phyloP scores from a whole-genome alignment of 495 filamentous ascomycete genomes.

The Penicillium robsamsonii region DNA sequence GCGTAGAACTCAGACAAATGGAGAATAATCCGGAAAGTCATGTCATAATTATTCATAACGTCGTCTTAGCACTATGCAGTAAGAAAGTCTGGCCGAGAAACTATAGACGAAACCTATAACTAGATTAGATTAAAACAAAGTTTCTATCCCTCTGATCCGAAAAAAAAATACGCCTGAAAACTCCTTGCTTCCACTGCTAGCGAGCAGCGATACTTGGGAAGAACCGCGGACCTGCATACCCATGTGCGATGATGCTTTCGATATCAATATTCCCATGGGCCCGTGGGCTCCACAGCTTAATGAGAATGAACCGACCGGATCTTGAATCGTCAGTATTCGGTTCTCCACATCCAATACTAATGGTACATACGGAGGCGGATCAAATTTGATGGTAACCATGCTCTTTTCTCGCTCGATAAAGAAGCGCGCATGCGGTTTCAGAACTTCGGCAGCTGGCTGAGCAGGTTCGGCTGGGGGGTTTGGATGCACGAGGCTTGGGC shows the following conservation, averaged over 20 bases:
- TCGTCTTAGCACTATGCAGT: constrained; percentile 5
- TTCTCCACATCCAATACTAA: neutral
- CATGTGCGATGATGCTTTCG: constrained; percentile 73
- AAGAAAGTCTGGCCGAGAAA: neutral
- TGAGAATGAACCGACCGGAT: constrained; percentile 70
- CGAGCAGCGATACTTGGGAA: constrained; percentile 51
- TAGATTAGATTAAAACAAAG: no score
- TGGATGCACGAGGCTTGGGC: constrained; percentile 33
- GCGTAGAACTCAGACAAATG: neutral
- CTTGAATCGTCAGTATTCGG: constrained; percentile 27
- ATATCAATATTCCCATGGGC: constrained; percentile 75
- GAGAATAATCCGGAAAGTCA: neutral
- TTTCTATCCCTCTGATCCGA: neutral
- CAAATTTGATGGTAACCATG: constrained; percentile 83
- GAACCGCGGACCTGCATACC: constrained; percentile 78
- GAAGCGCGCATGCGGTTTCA: constrained; percentile 73
- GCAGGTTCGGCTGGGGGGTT: constrained; percentile 16
- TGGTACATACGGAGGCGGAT: constrained; percentile 74
- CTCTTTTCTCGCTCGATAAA: constrained; percentile 76
- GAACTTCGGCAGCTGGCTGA: constrained; percentile 44
- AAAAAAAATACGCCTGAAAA: neutral
- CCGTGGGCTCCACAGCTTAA: constrained; percentile 82
- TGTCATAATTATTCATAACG: constrained; percentile 4
- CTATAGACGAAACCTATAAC: neutral
- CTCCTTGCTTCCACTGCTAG: neutral